Evolutionary conservation across 2,329 filamentous ascomycete genomes (phyloP).

Genomic region (Colletotrichum musicola): DNA sequence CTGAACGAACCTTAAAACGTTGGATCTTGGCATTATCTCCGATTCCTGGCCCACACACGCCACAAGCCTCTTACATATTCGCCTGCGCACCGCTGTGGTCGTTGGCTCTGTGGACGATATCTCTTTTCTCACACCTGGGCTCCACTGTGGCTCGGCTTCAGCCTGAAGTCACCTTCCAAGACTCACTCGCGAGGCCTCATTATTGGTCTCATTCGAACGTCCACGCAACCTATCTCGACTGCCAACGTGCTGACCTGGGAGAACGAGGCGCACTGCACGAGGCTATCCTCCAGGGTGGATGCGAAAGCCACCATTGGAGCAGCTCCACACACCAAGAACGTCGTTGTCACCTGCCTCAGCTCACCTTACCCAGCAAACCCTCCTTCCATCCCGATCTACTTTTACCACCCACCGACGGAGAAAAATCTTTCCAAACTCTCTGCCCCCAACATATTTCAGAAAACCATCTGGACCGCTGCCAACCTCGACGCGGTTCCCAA

Average conservation of each 20-base stretch:
- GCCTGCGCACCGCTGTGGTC: not conserved
- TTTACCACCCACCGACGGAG: constrained; percentile 16
- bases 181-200: no score
- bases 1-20: constrained; percentile 35
- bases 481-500: no score
- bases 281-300: constrained; percentile 16
- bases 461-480: no score
- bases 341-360: not conserved
- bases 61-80: constrained; percentile 23
- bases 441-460: constrained; percentile 17
- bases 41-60: constrained; percentile 31
- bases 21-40: constrained; percentile 12
- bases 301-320: constrained; percentile 9
- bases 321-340: constrained; percentile 24
- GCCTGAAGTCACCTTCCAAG: not conserved
- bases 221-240: no score
- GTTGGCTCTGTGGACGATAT: not conserved
- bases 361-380: constrained; percentile 32
- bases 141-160: not conserved
- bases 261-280: constrained; percentile 14
- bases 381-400: constrained; percentile 13
- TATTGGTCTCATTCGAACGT: no score
- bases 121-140: not conserved
- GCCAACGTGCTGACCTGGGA: not conserved
- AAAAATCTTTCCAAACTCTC: constrained; percentile 10